These are phyloP conservation scores for Carnegiea gigantea DNA, from an alignment of 179 eudicot genomes.

Conservation along the genomic window DNA sequence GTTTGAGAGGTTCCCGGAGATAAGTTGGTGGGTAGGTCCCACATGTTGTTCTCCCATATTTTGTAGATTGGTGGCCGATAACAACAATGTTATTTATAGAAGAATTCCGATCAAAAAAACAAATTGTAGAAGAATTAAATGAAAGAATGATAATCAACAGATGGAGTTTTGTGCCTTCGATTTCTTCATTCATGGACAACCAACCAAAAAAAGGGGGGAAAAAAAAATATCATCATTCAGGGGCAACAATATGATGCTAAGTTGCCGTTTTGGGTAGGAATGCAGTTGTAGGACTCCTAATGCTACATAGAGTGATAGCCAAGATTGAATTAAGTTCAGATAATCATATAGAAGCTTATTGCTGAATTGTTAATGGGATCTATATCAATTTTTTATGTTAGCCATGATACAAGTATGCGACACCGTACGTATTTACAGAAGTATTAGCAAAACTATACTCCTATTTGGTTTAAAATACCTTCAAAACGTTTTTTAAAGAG, in stretches of 20 bases:
- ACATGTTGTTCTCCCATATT: constrained; percentile 14
- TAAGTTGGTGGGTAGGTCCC: constrained; percentile 11
- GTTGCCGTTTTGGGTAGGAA: too few relatives aligned
- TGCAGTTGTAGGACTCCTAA: not conserved
- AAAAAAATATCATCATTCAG: too few relatives aligned
- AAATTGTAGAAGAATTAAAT: not conserved
- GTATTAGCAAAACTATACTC: too few relatives aligned
- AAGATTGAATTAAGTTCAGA: not conserved
- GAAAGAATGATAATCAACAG: not conserved
- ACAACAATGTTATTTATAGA: constrained; percentile 3
- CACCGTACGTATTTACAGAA: too few relatives aligned
- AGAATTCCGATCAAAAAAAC: not conserved
- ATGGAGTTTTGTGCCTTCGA: not conserved
- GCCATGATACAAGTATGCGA: too few relatives aligned
- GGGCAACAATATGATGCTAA: not conserved
- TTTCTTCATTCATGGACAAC: not conserved
- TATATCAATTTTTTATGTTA: too few relatives aligned
- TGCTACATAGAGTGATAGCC: too few relatives aligned
- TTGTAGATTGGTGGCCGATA: constrained; percentile 5
- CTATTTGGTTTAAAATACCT: too few relatives aligned
- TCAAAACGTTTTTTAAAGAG: too few relatives aligned
- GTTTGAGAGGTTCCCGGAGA: constrained; percentile 11
- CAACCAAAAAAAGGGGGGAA: too few relatives aligned
- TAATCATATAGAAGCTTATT: not conserved
- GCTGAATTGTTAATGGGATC: not conserved